These are phyloP conservation scores for Phoma sp. DNA, from an alignment of 2,329 filamentous ascomycete genomes.

Conservation along the genomic window DNA sequence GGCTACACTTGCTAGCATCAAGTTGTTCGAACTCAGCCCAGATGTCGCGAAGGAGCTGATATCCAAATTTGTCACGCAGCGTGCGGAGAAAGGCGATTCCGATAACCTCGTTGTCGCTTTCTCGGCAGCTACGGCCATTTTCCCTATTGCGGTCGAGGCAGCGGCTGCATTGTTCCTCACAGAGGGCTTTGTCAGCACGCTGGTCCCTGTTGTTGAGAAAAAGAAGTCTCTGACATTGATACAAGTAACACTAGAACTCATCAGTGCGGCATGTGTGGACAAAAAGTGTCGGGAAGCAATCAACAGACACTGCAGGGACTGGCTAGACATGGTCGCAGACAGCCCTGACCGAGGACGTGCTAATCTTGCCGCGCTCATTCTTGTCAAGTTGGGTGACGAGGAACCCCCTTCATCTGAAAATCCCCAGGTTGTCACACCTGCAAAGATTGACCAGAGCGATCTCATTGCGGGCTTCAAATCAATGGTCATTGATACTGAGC, in stretches of 20 bases:
- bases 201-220: slow-evolving; percentile 77
- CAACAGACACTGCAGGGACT: slow-evolving; percentile 81
- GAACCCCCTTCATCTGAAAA: slow-evolving; percentile 27
- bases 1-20: slow-evolving; percentile 80
- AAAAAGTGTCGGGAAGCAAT: slow-evolving; percentile 81
- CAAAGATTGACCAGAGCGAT: slow-evolving; percentile 51
- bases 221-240: slow-evolving; percentile 88
- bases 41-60: slow-evolving; percentile 74
- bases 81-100: slow-evolving; percentile 75
- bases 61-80: slow-evolving; percentile 73
- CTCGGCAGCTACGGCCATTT: slow-evolving; percentile 86
- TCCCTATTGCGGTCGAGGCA: slow-evolving; percentile 80
- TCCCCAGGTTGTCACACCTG: slow-evolving; percentile 40
- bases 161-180: slow-evolving; percentile 82
- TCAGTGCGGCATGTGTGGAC: slow-evolving; percentile 91
- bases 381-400: slow-evolving; percentile 61
- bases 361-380: slow-evolving; percentile 59
- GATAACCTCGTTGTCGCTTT: slow-evolving; percentile 92
- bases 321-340: slow-evolving; percentile 82
- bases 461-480: slow-evolving; percentile 64
- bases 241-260: slow-evolving; percentile 82
- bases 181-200: slow-evolving; percentile 80
- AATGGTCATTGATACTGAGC: slow-evolving; percentile 67
- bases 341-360: slow-evolving; percentile 64
- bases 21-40: slow-evolving; percentile 79